A percentile compares a stretch with the other conserved stretches of the same genome.
These are phyloP conservation scores for Chlorella vulgaris DNA, from an alignment of 139 green algal genomes.

Conservation along the genomic window DNA sequence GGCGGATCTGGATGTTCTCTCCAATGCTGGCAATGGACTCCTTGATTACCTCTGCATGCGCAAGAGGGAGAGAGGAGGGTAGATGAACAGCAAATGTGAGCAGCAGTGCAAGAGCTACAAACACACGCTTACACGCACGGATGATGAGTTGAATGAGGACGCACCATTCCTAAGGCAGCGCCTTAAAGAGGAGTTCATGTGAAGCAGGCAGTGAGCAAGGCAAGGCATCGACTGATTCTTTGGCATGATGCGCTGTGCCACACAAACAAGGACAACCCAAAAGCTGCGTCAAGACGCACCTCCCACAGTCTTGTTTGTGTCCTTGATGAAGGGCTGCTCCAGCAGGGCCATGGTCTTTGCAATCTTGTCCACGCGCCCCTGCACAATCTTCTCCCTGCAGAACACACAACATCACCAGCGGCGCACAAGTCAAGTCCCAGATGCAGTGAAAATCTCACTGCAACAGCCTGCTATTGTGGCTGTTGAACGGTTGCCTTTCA, in stretches of 20 bases:
- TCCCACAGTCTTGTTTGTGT: conserved; percentile 83
- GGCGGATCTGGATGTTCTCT: conserved; percentile 90
- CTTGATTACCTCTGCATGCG: conserved; percentile 86
- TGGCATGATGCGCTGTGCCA: too few species aligned
- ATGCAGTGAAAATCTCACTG: too few species aligned
- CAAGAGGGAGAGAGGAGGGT: neutral
- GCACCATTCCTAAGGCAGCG: neutral
- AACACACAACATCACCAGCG: neutral
- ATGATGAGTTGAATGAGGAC: neutral
- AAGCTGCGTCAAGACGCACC: neutral
- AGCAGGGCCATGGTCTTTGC: conserved; percentile 83
- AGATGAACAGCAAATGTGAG: too few species aligned
- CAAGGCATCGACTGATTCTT: too few species aligned
- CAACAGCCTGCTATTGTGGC: too few species aligned
- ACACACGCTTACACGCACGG: neutral
- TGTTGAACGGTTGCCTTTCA: too few species aligned
- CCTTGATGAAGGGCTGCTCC: conserved; percentile 90
- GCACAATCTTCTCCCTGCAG: conserved; percentile 87
- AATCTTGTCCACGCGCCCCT: conserved; percentile 93
- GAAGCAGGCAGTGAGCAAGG: too few species aligned
- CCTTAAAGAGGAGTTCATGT: too few species aligned
- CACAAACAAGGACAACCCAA: neutral
- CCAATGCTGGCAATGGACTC: conserved; percentile 85
- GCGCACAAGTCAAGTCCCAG: too few species aligned
- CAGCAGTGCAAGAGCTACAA: too few species aligned